Conservation (phyloP, 1,284 basidiomycete species). For the Rhodotorula sp. region DNA sequence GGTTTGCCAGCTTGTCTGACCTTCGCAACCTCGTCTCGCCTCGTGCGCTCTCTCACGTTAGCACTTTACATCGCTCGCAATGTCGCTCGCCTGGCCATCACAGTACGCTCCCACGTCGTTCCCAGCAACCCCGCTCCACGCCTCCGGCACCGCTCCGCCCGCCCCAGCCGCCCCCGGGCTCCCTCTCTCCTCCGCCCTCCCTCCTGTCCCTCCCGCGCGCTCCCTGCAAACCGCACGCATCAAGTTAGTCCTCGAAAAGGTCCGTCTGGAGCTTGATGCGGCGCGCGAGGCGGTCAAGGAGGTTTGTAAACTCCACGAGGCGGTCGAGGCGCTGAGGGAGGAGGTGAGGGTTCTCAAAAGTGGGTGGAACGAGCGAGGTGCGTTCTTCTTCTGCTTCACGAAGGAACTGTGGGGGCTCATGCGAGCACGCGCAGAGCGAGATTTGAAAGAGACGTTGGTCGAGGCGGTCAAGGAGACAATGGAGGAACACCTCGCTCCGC, state of each 20-base stretch:
- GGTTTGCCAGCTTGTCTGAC: no score
- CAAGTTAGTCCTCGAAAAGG: slow-evolving; percentile 2
- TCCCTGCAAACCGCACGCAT: slow-evolving; percentile 15
- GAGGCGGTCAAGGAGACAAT: not conserved
- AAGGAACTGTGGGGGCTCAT: not conserved
- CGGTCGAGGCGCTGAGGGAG: slow-evolving; percentile 2
- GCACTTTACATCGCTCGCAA: no score
- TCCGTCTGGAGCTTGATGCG: slow-evolving; percentile 16
- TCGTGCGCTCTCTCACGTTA: no score
- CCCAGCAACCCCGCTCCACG: not conserved
- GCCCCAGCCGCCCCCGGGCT: not conserved
- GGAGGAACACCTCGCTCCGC: slow-evolving; percentile 6
- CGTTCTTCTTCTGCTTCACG: not conserved
- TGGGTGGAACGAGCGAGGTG: not conserved
- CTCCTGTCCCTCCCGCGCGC: not conserved
- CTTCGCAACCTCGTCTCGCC: no score
- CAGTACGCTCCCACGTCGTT: no score
- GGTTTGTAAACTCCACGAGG: slow-evolving; percentile 4
- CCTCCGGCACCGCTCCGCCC: not conserved
- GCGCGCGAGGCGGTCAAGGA: slow-evolving; percentile 8
- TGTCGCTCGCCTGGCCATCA: no score
- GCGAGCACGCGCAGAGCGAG: not conserved
- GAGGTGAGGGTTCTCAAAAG: not conserved
- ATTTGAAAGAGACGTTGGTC: slow-evolving; percentile 2
- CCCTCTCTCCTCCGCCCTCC: not conserved